Base-by-base conservation (phyloP, 2,329 filamentous ascomycete species). In the Trichoderma lentiforme region DNA sequence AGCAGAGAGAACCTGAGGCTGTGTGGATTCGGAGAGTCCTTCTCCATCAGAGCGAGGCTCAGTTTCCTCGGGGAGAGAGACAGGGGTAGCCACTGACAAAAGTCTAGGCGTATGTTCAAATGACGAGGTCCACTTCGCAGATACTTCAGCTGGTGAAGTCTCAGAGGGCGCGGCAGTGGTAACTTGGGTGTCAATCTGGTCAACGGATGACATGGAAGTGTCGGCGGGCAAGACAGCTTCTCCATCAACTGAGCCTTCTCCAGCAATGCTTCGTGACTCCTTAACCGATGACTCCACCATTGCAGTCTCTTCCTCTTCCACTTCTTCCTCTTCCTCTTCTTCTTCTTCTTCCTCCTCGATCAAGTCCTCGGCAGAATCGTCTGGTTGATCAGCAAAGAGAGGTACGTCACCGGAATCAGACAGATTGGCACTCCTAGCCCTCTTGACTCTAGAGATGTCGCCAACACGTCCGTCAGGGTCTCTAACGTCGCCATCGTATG, bases 401-500 rank as follows among this genome's bases (percentile, higher is more conserved):
- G 92, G 91, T 28, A 95, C 90, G 64, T 91, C 88, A 76, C 97
- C 91, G 21, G 89, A 91, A 76, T 92, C 90, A 67, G 87, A 88
- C 21, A 86, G 28, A 32, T 58, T 88, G 60, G 82, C 86, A 72
- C 89, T 90, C 75, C 90, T 90, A 74, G 89, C 90, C 79, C 94
- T 90, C 85, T 97, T 98, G 77, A 90, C 84, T 53, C 93, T 90
- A 26, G 89, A 89, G 72, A 91, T 88, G 71, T 92, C 89, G 11
- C 85, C 86, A 24, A 87, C 81, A 30, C 90, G 88, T 18, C 90
- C 90, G 73, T 91, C 86, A 3, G 87, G 71, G n/a, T 74, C 76
- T 32, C 80, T 79, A 11, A 80, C 74, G 36, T 76, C 74, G 21
- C 76, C 73, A n/a, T 73, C 72, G 21, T 76, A 73, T 4, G 66